These are phyloP conservation scores for Hanseniaspora mollemarum DNA, from an alignment of 805 yeast species.

Conservation along the genomic window DNA sequence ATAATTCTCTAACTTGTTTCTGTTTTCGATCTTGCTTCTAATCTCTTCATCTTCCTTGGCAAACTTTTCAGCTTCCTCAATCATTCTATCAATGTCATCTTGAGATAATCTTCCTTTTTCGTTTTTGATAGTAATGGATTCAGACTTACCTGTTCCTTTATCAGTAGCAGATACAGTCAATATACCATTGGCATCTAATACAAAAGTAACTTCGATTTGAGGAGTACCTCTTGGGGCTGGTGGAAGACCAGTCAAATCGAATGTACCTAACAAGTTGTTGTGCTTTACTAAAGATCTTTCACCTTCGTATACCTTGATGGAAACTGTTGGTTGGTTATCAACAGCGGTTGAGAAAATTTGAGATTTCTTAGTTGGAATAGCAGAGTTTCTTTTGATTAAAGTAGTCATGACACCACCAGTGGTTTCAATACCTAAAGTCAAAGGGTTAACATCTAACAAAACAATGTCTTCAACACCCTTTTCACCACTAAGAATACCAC, in stretches of 20 bases:
- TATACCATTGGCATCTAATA: slow-evolving; percentile 77
- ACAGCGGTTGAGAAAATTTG: slow-evolving; percentile 93
- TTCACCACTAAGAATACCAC: slow-evolving; percentile 94
- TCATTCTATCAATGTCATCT: slow-evolving; percentile 96
- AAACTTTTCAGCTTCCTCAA: slow-evolving; percentile 88
- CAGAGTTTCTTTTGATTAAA: slow-evolving; percentile 85
- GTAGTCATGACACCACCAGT: slow-evolving; percentile 97
- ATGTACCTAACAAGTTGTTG: slow-evolving; percentile 79
- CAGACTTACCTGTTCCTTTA: slow-evolving; percentile 87
- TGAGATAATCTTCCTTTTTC: slow-evolving; percentile 89
- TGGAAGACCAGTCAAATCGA: slow-evolving; percentile 76
- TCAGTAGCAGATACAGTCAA: slow-evolving; percentile 79
- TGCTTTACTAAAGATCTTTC: slow-evolving; percentile 92
- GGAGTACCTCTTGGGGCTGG: slow-evolving; percentile 90
- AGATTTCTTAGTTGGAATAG: slow-evolving; percentile 90
- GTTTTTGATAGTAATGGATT: slow-evolving; percentile 82
- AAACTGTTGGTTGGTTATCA: slow-evolving; percentile 90
- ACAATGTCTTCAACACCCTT: slow-evolving; percentile 85
- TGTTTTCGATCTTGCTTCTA: slow-evolving; percentile 75
- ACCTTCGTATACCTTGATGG: slow-evolving; percentile 91
- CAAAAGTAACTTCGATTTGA: slow-evolving; percentile 82
- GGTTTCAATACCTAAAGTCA: slow-evolving; percentile 91
- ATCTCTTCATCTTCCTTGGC: slow-evolving; percentile 83
- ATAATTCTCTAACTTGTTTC: slow-evolving; percentile 79
- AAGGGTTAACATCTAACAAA: slow-evolving; percentile 83